Conservation (phyloP, 768 basidiomycete genomes). For the Exidia glandulosa region DNA sequence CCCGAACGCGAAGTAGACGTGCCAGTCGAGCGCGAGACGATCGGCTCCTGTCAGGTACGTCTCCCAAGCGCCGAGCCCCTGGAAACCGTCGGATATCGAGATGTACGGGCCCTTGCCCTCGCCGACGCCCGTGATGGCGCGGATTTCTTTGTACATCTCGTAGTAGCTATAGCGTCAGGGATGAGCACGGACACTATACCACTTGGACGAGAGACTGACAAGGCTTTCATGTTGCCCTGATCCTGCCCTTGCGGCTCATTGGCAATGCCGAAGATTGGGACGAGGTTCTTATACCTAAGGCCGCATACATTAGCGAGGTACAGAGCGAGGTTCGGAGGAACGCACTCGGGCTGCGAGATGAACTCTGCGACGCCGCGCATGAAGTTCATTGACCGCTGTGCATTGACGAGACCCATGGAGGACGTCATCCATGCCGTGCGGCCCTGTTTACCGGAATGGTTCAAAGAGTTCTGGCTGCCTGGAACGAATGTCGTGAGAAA, state of each 20-base stretch:
- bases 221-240: too few relatives aligned
- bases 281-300: constrained; percentile 73
- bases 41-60: constrained; percentile 71
- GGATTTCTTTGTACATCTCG: constrained; percentile 73
- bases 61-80: constrained; percentile 50
- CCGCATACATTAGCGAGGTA: too few relatives aligned
- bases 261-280: constrained; percentile 76
- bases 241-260: constrained; percentile 87
- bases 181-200: not conserved
- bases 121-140: constrained; percentile 69
- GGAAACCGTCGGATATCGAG: constrained; percentile 82
- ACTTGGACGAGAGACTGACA: not conserved
- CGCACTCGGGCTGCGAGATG: constrained; percentile 77
- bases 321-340: too few relatives aligned
- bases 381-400: constrained; percentile 78
- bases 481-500: too few relatives aligned
- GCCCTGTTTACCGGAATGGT: constrained; percentile 59
- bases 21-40: constrained; percentile 69
- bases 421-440: constrained; percentile 59
- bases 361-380: constrained; percentile 87
- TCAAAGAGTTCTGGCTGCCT: constrained; percentile 91
- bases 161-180: constrained; percentile 46
- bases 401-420: constrained; percentile 93
- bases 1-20: constrained; percentile 75
- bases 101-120: constrained; percentile 76